A percentile compares a stretch with the other conserved stretches of the same genome.
phyloP scores from a whole-genome alignment of 1,284 basidiomycete species.

The Ganoderma lingzhi region DNA sequence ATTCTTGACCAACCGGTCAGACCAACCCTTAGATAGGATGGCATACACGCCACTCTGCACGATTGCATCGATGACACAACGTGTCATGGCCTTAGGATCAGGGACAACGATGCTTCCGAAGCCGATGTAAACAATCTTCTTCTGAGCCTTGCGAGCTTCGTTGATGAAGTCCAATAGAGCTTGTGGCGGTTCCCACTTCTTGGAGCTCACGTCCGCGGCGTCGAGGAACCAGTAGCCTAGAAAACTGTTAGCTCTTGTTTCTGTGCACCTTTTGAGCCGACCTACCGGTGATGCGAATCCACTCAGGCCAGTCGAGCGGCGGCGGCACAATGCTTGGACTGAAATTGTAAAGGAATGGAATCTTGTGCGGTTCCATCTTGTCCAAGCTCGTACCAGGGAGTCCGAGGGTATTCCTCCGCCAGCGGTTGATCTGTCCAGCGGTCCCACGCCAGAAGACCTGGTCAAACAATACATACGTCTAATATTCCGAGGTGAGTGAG shows the following conservation, averaged over 20 bases:
- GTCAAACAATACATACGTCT: slow-evolving; percentile 95
- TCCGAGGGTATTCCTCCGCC: slow-evolving; percentile 84
- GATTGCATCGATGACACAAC: slow-evolving; percentile 90
- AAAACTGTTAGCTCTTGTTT: neutral
- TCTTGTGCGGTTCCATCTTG: slow-evolving; percentile 95
- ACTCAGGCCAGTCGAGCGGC: slow-evolving; percentile 97
- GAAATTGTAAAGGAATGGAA: slow-evolving; percentile 98
- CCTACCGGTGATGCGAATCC: slow-evolving; percentile 93
- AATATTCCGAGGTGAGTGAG: neutral
- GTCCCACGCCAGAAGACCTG: slow-evolving; percentile 98
- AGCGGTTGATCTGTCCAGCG: slow-evolving; percentile 93
- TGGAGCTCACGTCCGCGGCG: slow-evolving; percentile 85
- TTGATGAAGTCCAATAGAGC: slow-evolving; percentile 87
- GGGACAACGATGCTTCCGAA: slow-evolving; percentile 99
- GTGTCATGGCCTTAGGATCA: slow-evolving; percentile 92
- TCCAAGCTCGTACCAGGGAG: slow-evolving; percentile 88
- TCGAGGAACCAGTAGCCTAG: slow-evolving; percentile 95
- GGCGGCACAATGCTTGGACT: slow-evolving; percentile 89
- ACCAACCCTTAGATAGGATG: slow-evolving; percentile 98
- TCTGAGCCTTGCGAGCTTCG: slow-evolving; percentile 71
- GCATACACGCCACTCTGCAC: slow-evolving; percentile 86
- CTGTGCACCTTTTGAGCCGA: neutral
- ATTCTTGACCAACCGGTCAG: slow-evolving; percentile 84
- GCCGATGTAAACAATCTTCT: slow-evolving; percentile 97
- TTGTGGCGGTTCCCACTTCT: slow-evolving; percentile 88